Conservation (phyloP, 768 basidiomycete genomes). For the Calocera cornea region DNA sequence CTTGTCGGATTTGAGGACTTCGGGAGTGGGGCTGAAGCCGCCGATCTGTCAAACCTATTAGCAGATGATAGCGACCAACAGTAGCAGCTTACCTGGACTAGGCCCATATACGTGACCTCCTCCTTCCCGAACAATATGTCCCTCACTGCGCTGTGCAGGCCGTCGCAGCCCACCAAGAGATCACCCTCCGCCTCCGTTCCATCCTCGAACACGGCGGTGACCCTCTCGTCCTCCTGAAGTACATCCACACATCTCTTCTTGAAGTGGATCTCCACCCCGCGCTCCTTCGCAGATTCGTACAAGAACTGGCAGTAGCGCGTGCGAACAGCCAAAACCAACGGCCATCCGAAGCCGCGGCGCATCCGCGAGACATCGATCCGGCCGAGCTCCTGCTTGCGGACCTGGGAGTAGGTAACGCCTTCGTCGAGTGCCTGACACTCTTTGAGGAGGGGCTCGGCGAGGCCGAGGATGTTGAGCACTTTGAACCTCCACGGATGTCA, state of each 20-base stretch:
- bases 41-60: not conserved
- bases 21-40: constrained; percentile 20
- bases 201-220: constrained; percentile 26
- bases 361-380: not conserved
- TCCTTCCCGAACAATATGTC: constrained; percentile 28
- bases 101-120: constrained; percentile 26
- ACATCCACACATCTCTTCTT: constrained; percentile 24
- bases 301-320: constrained; percentile 13
- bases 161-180: constrained; percentile 35
- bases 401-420: not conserved
- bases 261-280: constrained; percentile 28
- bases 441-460: not conserved
- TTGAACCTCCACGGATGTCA: not conserved
- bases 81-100: constrained; percentile 25
- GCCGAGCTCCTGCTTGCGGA: not conserved
- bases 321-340: not conserved
- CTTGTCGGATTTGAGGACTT: constrained; percentile 11
- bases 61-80: not conserved
- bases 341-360: not conserved
- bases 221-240: constrained; percentile 22
- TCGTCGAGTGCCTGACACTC: not conserved
- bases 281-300: constrained; percentile 22
- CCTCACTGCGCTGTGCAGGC: constrained; percentile 32
- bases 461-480: constrained; percentile 1
- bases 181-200: constrained; percentile 27